Conservation (phyloP, 345 rosid species). For the Pugionium cornutum region DNA sequence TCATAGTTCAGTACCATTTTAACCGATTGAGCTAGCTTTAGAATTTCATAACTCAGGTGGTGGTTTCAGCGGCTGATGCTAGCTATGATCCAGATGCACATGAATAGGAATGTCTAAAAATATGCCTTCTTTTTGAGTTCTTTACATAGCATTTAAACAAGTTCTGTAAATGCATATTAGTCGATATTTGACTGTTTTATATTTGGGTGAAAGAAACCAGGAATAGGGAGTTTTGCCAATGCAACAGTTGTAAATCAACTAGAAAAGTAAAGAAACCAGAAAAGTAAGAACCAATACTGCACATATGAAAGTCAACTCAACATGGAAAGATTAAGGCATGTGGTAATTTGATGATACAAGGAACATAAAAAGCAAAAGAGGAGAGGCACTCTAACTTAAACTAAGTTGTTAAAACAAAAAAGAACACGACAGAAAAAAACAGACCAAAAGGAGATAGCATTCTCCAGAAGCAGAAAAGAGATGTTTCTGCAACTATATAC, state of each 20-base stretch:
- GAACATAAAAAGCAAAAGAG: slow-evolving; percentile 9
- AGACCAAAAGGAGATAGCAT: slow-evolving; percentile 21
- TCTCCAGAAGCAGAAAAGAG: slow-evolving; percentile 35
- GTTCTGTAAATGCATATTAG: neutral
- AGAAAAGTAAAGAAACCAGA: neutral
- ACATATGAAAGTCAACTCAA: slow-evolving; percentile 16
- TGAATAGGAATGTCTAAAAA: slow-evolving; percentile 16
- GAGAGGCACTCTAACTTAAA: slow-evolving; percentile 32
- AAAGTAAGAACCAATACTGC: slow-evolving; percentile 13
- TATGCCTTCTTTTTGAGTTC: neutral
- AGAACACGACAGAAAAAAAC: neutral
- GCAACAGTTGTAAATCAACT: neutral
- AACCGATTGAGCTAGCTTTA: slow-evolving; percentile 7
- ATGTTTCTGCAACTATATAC: slow-evolving; percentile 39
- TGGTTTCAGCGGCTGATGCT: slow-evolving; percentile 46
- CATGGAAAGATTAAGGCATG: slow-evolving; percentile 26
- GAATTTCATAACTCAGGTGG: slow-evolving; percentile 11
- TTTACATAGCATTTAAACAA: slow-evolving; percentile 11
- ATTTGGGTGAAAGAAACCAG: neutral
- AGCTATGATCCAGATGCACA: slow-evolving; percentile 55
- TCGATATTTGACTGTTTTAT: neutral
- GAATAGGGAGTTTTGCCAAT: neutral
- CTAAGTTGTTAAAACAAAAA: slow-evolving; percentile 25
- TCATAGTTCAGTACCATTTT: neutral
- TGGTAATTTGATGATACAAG: slow-evolving; percentile 25